Evolutionary conservation across 305 asterid species (phyloP), one percentile per base, ranked within the genome.

Genomic region (Andrographis paniculata): DNA sequence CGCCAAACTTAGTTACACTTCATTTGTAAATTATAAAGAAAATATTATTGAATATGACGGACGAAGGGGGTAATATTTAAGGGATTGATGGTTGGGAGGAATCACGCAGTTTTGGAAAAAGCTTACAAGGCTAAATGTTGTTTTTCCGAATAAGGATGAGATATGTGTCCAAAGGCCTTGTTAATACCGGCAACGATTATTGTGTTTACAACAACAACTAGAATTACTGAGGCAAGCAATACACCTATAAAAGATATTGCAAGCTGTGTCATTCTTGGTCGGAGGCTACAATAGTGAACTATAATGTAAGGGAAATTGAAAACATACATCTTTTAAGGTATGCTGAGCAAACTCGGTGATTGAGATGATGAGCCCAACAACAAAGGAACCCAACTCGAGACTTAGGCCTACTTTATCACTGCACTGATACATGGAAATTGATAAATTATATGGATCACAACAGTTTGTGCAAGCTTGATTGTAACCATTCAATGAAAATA

Each of bases 61-160:
- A n/a, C n/a, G n/a, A n/a, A n/a, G n/a, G n/a, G n/a, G n/a, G n/a
- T n/a, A n/a, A n/a, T n/a, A n/a, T n/a, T n/a, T n/a, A n/a, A n/a
- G n/a, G n/a, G n/a, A n/a, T n/a, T n/a, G n/a, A n/a, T n/a, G n/a
- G n/a, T n/a, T n/a, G n/a, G n/a, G n/a, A n/a, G n/a, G n/a, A n/a
- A n/a, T n/a, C n/a, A n/a, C n/a, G n/a, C n/a, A n/a, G n/a, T n/a
- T n/a, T n/a, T n/a, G n/a, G n/a, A n/a, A n/a, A n/a, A n/a, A 48
- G 62, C 89, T 77, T 64, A 91, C 99, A 17, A 91, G 96, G 65
- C 96, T 91, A 36, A 91, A 75, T 12, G 99, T 96, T 27, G 96
- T 91, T 58, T 95, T 91, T 48, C 99, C 99, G 28, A 91, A 88
- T n/a, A 59, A 91, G 99, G 46, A 87, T 96, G 44, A 91, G 82